These are phyloP conservation scores for Phyllosticta citrichinensis DNA, from an alignment of 2,329 filamentous ascomycete genomes.

Conservation along the genomic window DNA sequence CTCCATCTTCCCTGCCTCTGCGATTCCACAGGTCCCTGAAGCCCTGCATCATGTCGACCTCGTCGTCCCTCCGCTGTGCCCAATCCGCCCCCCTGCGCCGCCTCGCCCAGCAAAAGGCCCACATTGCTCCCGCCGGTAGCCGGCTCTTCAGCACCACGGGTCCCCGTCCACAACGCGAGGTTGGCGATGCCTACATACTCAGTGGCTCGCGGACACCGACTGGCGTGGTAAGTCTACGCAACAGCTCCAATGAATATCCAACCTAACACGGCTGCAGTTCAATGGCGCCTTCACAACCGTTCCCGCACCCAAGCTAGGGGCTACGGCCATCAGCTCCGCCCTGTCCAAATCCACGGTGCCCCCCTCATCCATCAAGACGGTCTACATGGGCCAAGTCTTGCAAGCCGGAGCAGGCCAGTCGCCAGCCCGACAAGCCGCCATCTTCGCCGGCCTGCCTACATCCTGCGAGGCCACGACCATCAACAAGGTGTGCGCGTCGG, in stretches of 20 bases:
- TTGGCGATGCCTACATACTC: slow-evolving; percentile 88
- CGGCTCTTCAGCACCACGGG: slow-evolving; percentile 27
- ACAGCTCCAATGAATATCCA: neutral
- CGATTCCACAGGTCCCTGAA: neutral
- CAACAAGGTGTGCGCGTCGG: slow-evolving; percentile 97
- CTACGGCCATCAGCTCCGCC: slow-evolving; percentile 84
- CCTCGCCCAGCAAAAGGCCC: neutral
- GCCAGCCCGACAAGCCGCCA: slow-evolving; percentile 79
- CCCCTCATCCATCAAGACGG: slow-evolving; percentile 69
- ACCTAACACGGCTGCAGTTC: slow-evolving; percentile 50
- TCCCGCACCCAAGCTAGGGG: slow-evolving; percentile 77
- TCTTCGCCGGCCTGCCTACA: slow-evolving; percentile 78
- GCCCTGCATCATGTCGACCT: neutral
- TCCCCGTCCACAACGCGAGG: slow-evolving; percentile 43
- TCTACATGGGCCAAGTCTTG: slow-evolving; percentile 97
- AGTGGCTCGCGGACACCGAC: slow-evolving; percentile 84
- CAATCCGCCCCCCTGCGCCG: neutral
- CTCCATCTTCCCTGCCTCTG: neutral
- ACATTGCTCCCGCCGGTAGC: neutral
- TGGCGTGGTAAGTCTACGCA: slow-evolving; percentile 53
- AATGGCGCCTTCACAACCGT: slow-evolving; percentile 83
- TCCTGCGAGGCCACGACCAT: slow-evolving; percentile 81
- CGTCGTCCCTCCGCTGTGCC: neutral
- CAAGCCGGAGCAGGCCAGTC: slow-evolving; percentile 77
- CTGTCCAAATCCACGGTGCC: slow-evolving; percentile 79